These are phyloP conservation scores for Talaromyces verruculosus DNA, from an alignment of 2,329 filamentous ascomycete species.

Conservation along the genomic window DNA sequence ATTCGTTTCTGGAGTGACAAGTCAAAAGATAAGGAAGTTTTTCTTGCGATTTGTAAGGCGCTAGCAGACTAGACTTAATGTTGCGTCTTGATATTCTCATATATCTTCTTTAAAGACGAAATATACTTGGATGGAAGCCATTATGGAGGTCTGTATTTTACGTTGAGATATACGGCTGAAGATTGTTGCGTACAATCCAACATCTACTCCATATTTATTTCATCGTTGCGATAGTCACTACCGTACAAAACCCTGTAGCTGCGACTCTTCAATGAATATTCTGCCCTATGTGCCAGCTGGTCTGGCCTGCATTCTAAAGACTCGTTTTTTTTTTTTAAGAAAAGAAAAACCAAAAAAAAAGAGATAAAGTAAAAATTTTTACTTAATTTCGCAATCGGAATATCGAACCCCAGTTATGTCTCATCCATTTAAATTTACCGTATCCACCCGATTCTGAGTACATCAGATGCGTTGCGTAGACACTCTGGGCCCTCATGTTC, in stretches of 20 bases:
- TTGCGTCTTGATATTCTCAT: too few species aligned
- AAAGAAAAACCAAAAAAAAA: not conserved
- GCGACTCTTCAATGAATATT: not conserved
- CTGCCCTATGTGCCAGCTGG: conserved; percentile 1
- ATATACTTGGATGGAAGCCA: too few species aligned
- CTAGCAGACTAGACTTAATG: too few species aligned
- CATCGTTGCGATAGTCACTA: not conserved
- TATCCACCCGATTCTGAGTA: conserved; percentile 11
- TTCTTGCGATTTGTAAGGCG: too few species aligned
- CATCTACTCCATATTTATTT: too few species aligned
- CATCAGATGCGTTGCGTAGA: conserved; percentile 11
- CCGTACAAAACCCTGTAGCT: not conserved
- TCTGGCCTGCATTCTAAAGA: not conserved
- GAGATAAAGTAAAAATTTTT: not conserved
- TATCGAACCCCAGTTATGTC: not conserved
- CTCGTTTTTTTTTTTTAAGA: not conserved
- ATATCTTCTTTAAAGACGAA: too few species aligned
- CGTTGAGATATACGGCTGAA: too few species aligned
- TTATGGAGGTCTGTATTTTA: too few species aligned
- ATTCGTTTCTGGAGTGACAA: too few species aligned
- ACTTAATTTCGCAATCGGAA: not conserved
- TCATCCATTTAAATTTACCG: not conserved
- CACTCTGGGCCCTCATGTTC: conserved; percentile 11
- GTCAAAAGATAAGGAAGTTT: too few species aligned
- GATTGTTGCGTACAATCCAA: too few species aligned